These are phyloP conservation scores for Apiospora pterosperma DNA, from an alignment of 2,329 filamentous ascomycete genomes.

Conservation along the genomic window DNA sequence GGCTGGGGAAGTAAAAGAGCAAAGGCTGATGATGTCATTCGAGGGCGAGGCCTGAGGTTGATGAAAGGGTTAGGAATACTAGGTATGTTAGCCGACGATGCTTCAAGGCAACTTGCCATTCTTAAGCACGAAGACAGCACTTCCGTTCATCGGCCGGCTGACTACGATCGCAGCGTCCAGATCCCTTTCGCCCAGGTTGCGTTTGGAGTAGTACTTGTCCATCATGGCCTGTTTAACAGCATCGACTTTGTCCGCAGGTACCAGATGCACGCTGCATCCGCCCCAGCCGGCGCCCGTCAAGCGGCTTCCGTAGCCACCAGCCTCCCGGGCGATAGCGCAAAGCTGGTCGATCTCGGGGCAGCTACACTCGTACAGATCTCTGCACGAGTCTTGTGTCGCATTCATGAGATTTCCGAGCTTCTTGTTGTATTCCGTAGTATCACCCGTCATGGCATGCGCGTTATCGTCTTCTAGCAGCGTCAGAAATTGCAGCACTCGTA, in stretches of 20 bases:
- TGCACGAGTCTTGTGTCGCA: conserved; percentile 82
- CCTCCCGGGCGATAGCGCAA: conserved; percentile 72
- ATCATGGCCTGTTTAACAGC: conserved; percentile 75
- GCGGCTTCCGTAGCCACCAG: conserved; percentile 80
- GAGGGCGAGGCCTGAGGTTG: not conserved
- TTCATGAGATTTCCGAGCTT: conserved; percentile 83
- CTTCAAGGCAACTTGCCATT: not conserved
- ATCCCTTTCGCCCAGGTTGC: conserved; percentile 64
- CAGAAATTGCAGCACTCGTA: conserved; percentile 82
- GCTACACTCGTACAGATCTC: conserved; percentile 85
- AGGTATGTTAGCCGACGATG: not conserved
- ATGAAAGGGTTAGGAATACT: not conserved
- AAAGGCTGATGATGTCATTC: not conserved
- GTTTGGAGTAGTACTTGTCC: conserved; percentile 76
- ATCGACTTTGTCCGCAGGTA: conserved; percentile 78
- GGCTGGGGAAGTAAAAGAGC: not conserved
- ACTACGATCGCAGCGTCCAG: conserved; percentile 79
- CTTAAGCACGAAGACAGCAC: conserved; percentile 43
- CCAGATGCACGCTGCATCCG: conserved; percentile 90
- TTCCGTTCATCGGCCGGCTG: conserved; percentile 79
- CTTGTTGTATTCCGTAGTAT: conserved; percentile 59
- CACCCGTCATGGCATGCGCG: conserved; percentile 39
- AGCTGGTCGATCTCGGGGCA: conserved; percentile 90
- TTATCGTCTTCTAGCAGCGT: conserved; percentile 62
- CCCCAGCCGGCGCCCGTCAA: conserved; percentile 96